Evolutionary conservation across 345 rosid species (phyloP), one percentile per base, ranked within the genome.

Genomic region (Bretschneidera sinensis): DNA sequence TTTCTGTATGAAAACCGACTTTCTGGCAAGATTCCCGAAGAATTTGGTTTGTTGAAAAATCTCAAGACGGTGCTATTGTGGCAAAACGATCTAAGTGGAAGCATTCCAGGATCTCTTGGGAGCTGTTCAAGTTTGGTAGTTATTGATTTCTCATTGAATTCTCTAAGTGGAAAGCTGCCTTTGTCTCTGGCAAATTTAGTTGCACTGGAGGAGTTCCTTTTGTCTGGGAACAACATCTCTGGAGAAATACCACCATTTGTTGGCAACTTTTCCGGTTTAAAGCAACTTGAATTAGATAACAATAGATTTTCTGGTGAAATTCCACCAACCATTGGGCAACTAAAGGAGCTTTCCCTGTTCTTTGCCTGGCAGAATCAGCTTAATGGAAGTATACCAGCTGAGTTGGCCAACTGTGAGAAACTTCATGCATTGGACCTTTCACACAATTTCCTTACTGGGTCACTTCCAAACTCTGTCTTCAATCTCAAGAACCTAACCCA

Each of bases 351-450:
- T 25, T 64, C 70, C 21, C 64, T 83, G 59, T 83, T 86, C 70
- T 86, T 68, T 62, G 85, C 85, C 5, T 86, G 92, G 89, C 79
- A 86, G 68, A 86, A 86, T 74, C 77, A 78, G 54, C 85, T 86
- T 45, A 57, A 67, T 24, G 89, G 89, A 57, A 67, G 74, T 70
- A 81, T 86, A 62, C 89, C 94, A 5, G 59, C 55, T 24, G 80
- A 78, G 71, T 71, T 86, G 2, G 79, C 78, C 53, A 71, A 70
- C 58, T 86, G 94, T 49, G 48, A 61, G 75, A 76, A 78, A 45
- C 85, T 86, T 60, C 76, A 86, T 71, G 78, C 85, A 19, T 57
- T 86, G 72, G 94, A 86, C 68, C 72, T 86, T 59, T 86, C 94
- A 9, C 87, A 81, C 70, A 83, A 86, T 61, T 60, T 54, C 65